A percentile compares a stretch with the other conserved stretches of the same genome.
Conservation (phyloP, 2,329 filamentous ascomycete genomes). For the Emmonsia crescens region DNA sequence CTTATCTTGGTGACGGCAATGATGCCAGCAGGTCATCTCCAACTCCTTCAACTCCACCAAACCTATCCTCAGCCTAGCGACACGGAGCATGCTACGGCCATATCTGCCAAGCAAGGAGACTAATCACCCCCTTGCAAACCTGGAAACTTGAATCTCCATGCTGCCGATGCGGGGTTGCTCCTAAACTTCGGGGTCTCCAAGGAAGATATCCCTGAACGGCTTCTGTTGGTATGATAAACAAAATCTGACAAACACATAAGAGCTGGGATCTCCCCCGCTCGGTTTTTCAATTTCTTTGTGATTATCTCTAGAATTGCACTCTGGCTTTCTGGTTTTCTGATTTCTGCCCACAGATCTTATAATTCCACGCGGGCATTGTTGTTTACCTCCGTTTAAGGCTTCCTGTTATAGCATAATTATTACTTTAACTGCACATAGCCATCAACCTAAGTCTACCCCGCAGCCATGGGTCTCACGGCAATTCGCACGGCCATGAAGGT, state of each 20-base stretch:
- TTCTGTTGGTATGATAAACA: background rate
- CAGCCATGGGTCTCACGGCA: slow-evolving; percentile 28
- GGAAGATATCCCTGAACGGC: background rate
- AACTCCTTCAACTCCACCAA: background rate
- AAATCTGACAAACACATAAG: background rate
- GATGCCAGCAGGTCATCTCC: background rate
- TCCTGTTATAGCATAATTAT: no score
- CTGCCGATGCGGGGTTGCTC: slow-evolving; percentile 1
- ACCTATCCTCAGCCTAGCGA: no score
- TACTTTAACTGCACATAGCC: background rate
- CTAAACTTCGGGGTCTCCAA: background rate
- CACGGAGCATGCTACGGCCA: background rate
- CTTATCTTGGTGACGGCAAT: background rate
- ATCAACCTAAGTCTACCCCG: background rate
- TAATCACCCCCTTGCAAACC: background rate
- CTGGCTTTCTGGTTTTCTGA: background rate
- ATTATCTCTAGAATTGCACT: background rate
- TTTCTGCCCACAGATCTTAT: background rate
- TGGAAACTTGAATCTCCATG: background rate
- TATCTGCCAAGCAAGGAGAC: background rate
- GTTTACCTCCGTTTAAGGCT: no score
- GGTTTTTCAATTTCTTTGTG: background rate
- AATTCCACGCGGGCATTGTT: background rate
- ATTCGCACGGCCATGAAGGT: slow-evolving; percentile 66
- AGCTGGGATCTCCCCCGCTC: background rate